A percentile compares a stretch with the other conserved stretches of the same genome.
phyloP scores from a whole-genome alignment of 768 basidiomycete genomes.

The Auriscalpium vulgare region DNA sequence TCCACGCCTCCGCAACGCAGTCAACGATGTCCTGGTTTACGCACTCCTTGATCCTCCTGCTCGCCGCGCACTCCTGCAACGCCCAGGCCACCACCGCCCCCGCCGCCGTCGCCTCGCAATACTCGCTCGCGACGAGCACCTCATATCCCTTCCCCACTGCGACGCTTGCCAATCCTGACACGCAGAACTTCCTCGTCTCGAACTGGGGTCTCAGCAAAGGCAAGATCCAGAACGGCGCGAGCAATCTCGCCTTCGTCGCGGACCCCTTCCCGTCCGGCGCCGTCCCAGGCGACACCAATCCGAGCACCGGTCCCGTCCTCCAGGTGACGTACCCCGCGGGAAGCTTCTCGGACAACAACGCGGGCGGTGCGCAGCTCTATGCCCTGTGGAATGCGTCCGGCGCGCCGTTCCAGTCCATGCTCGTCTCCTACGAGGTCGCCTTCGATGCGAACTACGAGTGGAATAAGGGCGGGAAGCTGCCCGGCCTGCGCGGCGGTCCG shows the following conservation, averaged over 20 bases:
- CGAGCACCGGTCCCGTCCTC: constrained; percentile 33
- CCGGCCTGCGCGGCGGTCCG: constrained; percentile 65
- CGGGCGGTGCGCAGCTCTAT: constrained; percentile 60
- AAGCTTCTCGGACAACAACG: constrained; percentile 46
- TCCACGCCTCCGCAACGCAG: background rate
- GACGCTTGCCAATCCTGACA: constrained; percentile 41
- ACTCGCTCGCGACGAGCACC: constrained; percentile 52
- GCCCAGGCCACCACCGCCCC: constrained; percentile 1
- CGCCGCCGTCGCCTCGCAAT: constrained; percentile 36
- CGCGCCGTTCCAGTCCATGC: constrained; percentile 55
- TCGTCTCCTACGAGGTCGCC: constrained; percentile 67
- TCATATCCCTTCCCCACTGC: constrained; percentile 56
- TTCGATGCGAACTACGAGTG: constrained; percentile 60
- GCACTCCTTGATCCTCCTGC: background rate
- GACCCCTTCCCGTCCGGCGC: constrained; percentile 58
- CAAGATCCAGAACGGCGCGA: constrained; percentile 47
- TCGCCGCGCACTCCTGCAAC: background rate
- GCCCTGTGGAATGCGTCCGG: constrained; percentile 60
- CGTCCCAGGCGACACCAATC: constrained; percentile 21
- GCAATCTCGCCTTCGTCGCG: constrained; percentile 51
- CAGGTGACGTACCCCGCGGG: constrained; percentile 58
- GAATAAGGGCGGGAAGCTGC: constrained; percentile 74
- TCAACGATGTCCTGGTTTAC: background rate
- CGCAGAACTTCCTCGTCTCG: constrained; percentile 43
- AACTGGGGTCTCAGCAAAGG: constrained; percentile 58